A percentile compares a stretch with the other conserved stretches of the same genome.
Evolutionary conservation across 202 grass and related monocot genomes (phyloP).

Genomic region (Zoysia matrella): DNA sequence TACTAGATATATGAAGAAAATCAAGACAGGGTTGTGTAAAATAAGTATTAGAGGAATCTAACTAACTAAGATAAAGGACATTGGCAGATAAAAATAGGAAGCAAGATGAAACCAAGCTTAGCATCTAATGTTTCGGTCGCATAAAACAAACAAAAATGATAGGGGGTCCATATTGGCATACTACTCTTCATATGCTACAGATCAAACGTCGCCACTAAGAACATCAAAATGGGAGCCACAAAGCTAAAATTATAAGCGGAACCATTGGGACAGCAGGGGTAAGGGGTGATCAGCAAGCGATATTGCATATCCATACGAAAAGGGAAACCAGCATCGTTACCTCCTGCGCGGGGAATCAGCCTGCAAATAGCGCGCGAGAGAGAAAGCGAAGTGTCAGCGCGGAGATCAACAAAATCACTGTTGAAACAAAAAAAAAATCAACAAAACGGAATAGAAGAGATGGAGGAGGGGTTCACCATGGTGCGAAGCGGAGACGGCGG

Average conservation of each 20-base stretch:
- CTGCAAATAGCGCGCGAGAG: slow-evolving; percentile 36
- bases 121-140: background rate
- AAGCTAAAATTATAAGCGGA: background rate
- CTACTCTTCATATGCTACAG: background rate
- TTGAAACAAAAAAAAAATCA: background rate
- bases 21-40: background rate
- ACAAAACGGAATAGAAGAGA: background rate
- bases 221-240: background rate
- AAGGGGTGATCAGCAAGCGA: no score
- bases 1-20: background rate
- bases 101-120: background rate
- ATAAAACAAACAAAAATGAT: background rate
- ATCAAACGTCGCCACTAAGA: background rate
- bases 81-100: background rate
- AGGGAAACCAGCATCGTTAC: slow-evolving; percentile 35
- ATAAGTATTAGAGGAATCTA: background rate
- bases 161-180: background rate
- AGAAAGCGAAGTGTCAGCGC: slow-evolving; percentile 21
- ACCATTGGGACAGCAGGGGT: background rate
- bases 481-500: background rate
- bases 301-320: background rate
- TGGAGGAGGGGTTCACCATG: slow-evolving; percentile 40
- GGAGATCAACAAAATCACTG: slow-evolving; percentile 27
- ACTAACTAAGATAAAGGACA: background rate
- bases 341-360: slow-evolving; percentile 65